Evolutionary conservation across 345 rosid genomes (phyloP), one percentile per base, ranked within the genome.

Genomic region (Salix viminalis): DNA sequence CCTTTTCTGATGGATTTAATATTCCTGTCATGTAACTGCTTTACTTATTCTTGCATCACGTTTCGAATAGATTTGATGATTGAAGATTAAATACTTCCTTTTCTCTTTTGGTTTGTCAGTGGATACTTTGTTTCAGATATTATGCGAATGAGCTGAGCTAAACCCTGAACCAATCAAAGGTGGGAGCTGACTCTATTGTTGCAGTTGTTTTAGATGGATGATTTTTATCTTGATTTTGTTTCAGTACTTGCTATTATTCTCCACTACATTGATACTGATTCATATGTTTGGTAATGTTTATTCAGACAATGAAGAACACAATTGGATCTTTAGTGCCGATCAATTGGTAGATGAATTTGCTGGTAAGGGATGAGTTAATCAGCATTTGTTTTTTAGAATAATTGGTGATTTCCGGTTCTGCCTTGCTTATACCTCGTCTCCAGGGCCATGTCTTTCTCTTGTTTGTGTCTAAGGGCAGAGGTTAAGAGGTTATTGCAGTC

Each of bases 141-240:
- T 96, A 76, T 94, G 97, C 5, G 92, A 94, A 83, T 90, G 99
- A 68, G 97, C 98, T 24, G 97, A 92, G 86, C 87, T 96, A 58
- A 96, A 96, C 88, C 98, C 99, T 1, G 97, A 94, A 75, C 97
- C 94, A 18, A 66, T 89, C 71, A 91, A 88, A 82, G 97, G 97
- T 94, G 84, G 82, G 83, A 52, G 3, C 78, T 61, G 12, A 67
- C 71, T 64, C 56, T 15, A 5, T 52, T 70, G 18, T 10, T 24
- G 42, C 10, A 54, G 5, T 42, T 36, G 15, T 13, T 19, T 52
- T 71, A 37, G 46, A 23, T 61, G 12, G 24, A 79, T 46, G 21
- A 16, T 48, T 5, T 73, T 7, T 74, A 5, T 14, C 21, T 26
- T 42, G 14, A 9, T 48, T 65, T 65, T 58, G 4, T 5, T 15